These are phyloP conservation scores for Spongispora temasekensis DNA, from an alignment of 1,284 basidiomycete genomes.

Conservation along the genomic window DNA sequence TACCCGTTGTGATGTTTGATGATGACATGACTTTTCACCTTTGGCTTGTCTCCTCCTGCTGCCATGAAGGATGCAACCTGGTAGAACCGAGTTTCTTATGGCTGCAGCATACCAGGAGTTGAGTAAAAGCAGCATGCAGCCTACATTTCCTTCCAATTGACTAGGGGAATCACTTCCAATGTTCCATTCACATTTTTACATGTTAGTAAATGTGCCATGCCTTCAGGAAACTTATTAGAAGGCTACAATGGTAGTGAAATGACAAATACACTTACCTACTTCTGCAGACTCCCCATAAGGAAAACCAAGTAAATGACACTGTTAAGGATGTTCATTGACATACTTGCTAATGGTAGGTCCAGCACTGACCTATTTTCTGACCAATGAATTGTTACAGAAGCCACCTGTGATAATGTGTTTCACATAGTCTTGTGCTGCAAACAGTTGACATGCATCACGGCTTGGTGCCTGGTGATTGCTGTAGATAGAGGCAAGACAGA, in stretches of 20 bases:
- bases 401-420: neutral
- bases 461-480: slow-evolving; percentile 11
- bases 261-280: neutral
- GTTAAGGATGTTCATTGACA: neutral
- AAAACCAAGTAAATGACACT: neutral
- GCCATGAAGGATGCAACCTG: neutral
- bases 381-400: no score
- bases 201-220: neutral
- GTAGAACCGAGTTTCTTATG: neutral
- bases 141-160: neutral
- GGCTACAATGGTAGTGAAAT: no score
- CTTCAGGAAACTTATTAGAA: neutral
- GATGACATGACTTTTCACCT: neutral
- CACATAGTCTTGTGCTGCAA: neutral
- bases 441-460: slow-evolving; percentile 15
- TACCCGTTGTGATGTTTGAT: neutral
- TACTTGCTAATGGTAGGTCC: neutral
- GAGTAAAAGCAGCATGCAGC: neutral
- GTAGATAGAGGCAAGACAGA: neutral
- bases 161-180: neutral
- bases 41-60: neutral
- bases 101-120: neutral
- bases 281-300: neutral
- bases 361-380: neutral
- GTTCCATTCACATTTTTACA: neutral